These are phyloP conservation scores for Saturnispora kantuleensis DNA, from an alignment of 805 yeast genomes.

Conservation along the genomic window DNA sequence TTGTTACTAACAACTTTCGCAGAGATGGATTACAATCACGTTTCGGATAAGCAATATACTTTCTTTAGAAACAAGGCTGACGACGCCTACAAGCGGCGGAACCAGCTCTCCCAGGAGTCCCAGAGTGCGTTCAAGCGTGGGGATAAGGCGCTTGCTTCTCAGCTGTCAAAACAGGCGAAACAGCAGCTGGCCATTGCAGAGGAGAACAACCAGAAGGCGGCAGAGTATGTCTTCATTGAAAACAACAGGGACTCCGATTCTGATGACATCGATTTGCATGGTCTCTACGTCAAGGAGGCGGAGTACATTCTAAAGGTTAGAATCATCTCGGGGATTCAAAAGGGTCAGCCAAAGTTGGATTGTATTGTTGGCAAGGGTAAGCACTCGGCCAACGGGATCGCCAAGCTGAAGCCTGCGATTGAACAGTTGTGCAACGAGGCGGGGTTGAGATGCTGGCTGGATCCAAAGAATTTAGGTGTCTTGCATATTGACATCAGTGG, in stretches of 20 bases:
- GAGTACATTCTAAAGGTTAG: conserved; percentile 64
- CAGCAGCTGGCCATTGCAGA: conserved; percentile 53
- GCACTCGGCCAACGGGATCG: conserved; percentile 73
- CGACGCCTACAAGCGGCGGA: conserved; percentile 47
- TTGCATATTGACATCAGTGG: conserved; percentile 54
- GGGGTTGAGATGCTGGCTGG: conserved; percentile 49
- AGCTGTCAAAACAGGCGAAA: conserved; percentile 61
- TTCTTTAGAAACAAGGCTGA: conserved; percentile 60
- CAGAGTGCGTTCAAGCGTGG: conserved; percentile 72
- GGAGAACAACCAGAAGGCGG: conserved; percentile 66
- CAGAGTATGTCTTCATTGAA: conserved; percentile 77
- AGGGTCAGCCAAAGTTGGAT: conserved; percentile 51
- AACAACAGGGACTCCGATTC: conserved; percentile 80
- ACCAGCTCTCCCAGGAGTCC: conserved; percentile 51
- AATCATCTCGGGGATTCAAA: conserved; percentile 51
- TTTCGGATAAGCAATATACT: conserved; percentile 54
- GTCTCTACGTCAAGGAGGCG: conserved; percentile 84
- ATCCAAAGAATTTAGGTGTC: conserved; percentile 72
- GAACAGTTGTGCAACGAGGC: conserved; percentile 66
- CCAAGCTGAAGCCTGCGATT: conserved; percentile 84
- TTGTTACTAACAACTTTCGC: not conserved
- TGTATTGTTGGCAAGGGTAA: conserved; percentile 92
- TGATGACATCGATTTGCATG: conserved; percentile 90
- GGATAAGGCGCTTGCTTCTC: conserved; percentile 62
- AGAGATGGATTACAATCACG: conserved; percentile 56